These are phyloP conservation scores for Fusarium subtropicale DNA, from an alignment of 2,329 filamentous ascomycete genomes.

Conservation along the genomic window DNA sequence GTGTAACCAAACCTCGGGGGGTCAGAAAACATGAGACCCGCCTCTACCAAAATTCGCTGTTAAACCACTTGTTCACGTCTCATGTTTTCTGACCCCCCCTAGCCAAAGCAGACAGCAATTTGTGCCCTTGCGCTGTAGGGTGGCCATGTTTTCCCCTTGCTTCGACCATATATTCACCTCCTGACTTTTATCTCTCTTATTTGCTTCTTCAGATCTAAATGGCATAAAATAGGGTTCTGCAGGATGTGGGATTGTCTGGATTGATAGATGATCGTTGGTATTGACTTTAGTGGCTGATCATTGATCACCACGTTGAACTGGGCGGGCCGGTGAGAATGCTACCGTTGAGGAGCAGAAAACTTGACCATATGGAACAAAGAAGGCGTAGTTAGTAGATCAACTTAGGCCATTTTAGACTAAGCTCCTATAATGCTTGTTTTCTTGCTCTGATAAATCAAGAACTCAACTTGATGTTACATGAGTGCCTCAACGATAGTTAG, in stretches of 20 bases:
- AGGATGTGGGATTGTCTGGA: neutral
- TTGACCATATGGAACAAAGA: neutral
- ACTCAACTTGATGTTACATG: neutral
- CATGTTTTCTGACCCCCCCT: too few relatives aligned
- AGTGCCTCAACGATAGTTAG: neutral
- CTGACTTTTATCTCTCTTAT: neutral
- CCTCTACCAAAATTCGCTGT: too few relatives aligned
- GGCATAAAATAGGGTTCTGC: neutral
- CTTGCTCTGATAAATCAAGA: neutral
- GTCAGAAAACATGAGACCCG: too few relatives aligned
- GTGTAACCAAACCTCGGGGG: too few relatives aligned
- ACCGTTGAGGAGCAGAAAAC: neutral
- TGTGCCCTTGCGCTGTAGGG: slow-evolving; percentile 6
- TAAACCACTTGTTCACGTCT: too few relatives aligned
- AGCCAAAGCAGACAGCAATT: neutral
- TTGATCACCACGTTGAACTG: slow-evolving; percentile 35
- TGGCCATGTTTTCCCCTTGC: neutral
- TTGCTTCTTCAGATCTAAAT: neutral
- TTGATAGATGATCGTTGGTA: neutral
- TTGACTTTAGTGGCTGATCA: slow-evolving; percentile 6
- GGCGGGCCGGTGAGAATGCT: slow-evolving; percentile 18
- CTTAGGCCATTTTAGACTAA: neutral
- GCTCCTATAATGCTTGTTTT: neutral
- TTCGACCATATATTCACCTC: neutral
- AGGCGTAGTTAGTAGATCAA: neutral